Evolutionary conservation across 257 asterid genomes (phyloP).

Genomic region (Prunella vulgaris): DNA sequence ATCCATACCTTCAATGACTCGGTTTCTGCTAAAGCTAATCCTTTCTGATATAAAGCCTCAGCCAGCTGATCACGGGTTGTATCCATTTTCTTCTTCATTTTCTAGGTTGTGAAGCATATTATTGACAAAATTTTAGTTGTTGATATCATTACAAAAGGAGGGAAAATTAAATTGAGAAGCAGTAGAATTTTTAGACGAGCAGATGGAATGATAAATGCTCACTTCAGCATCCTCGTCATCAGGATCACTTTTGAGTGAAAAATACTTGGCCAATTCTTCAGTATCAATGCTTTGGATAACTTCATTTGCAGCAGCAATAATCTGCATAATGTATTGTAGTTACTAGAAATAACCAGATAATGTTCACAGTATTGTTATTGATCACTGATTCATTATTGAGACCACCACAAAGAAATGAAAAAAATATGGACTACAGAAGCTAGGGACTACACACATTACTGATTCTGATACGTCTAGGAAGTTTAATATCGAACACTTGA

Average conservation of each 20-base stretch:
- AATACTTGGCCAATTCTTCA: slow-evolving; percentile 70
- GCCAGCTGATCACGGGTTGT: slow-evolving; percentile 75
- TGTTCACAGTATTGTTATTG: background rate
- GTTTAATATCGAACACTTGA: background rate
- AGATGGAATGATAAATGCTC: slow-evolving; percentile 33
- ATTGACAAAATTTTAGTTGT: slow-evolving; percentile 17
- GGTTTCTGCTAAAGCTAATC: slow-evolving; percentile 74
- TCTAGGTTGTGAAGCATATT: slow-evolving; percentile 39
- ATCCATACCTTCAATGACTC: slow-evolving; percentile 60
- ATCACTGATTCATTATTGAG: background rate
- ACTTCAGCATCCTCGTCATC: slow-evolving; percentile 92
- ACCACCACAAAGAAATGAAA: background rate
- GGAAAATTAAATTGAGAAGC: background rate
- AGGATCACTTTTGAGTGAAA: slow-evolving; percentile 65
- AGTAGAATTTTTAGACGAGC: background rate
- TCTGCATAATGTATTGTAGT: slow-evolving; percentile 37
- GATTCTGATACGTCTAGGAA: background rate
- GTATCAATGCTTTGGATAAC: slow-evolving; percentile 62
- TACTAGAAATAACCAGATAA: background rate
- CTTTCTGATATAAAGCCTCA: slow-evolving; percentile 89
- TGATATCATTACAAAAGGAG: background rate
- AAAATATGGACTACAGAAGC: background rate
- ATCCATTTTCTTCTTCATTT: slow-evolving; percentile 81
- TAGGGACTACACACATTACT: background rate
- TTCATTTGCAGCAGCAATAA: slow-evolving; percentile 71